Percentiles rank a stretch among this genome's conserved stretches.
Conservation (phyloP, 2,329 filamentous ascomycete species). For the Microascus cirrosus region DNA sequence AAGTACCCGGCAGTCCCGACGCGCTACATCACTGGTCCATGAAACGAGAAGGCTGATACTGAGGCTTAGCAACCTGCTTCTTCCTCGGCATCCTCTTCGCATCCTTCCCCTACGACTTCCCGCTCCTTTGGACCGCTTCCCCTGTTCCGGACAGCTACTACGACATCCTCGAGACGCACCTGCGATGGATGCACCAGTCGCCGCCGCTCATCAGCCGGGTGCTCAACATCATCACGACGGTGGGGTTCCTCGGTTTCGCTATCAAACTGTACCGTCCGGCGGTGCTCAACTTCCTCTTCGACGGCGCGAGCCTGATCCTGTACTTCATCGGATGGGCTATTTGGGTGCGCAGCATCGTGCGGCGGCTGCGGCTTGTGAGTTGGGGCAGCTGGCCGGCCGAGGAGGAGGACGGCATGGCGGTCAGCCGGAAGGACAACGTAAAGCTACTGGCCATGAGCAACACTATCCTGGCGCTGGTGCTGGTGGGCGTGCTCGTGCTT, state of each 20-base stretch:
- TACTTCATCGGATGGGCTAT: conserved; percentile 84
- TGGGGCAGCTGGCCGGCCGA: conserved; percentile 35
- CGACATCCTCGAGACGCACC: conserved; percentile 76
- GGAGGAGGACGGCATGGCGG: conserved; percentile 43
- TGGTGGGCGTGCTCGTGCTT: conserved; percentile 83
- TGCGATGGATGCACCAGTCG: conserved; percentile 81
- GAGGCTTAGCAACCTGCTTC: conserved; percentile 63
- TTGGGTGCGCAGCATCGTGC: conserved; percentile 93
- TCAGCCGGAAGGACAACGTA: conserved; percentile 80
- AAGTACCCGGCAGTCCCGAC: conserved; percentile 28
- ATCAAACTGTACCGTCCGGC: conserved; percentile 89
- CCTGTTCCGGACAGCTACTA: conserved; percentile 59
- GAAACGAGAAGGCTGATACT: conserved; percentile 1
- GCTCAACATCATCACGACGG: conserved; percentile 82
- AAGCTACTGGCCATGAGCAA: conserved; percentile 90
- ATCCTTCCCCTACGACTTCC: conserved; percentile 90
- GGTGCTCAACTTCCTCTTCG: conserved; percentile 94
- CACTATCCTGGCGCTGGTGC: conserved; percentile 84
- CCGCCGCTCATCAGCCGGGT: conserved; percentile 88
- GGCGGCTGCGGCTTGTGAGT: conserved; percentile 77
- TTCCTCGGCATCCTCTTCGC: conserved; percentile 98
- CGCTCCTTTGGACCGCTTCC: conserved; percentile 68
- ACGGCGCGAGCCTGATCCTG: conserved; percentile 67
- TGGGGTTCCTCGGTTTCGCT: conserved; percentile 81
- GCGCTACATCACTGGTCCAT: background rate